phyloP scores from a whole-genome alignment of 129 eudicot species.

The Saposhnikovia divaricata region DNA sequence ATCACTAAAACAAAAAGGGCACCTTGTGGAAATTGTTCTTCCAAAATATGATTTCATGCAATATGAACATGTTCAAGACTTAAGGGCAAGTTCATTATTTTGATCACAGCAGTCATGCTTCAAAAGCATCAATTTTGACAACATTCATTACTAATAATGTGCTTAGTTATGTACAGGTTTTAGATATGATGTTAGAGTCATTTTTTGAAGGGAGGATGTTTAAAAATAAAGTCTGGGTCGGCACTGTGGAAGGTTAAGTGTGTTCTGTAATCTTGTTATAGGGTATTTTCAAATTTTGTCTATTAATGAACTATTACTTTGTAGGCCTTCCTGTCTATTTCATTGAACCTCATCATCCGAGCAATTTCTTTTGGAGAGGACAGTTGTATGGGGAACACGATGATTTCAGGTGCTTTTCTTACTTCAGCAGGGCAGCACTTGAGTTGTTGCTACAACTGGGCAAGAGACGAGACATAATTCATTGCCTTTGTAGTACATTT shows the following conservation, averaged over 20 bases:
- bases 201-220: slow-evolving; percentile 77
- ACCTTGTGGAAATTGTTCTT: slow-evolving; percentile 81
- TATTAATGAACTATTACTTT: slow-evolving; percentile 9
- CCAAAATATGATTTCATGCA: slow-evolving; percentile 96
- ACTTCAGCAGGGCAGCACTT: no score
- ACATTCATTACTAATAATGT: slow-evolving; percentile 6
- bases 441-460: slow-evolving; percentile 87
- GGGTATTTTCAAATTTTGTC: background rate
- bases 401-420: slow-evolving; percentile 80
- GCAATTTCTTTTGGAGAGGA: slow-evolving; percentile 90
- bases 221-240: slow-evolving; percentile 88
- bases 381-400: slow-evolving; percentile 84
- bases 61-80: slow-evolving; percentile 54
- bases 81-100: slow-evolving; percentile 41
- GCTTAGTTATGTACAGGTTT: slow-evolving; percentile 40
- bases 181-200: slow-evolving; percentile 74
- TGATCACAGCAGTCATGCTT: background rate
- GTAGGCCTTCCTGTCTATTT: slow-evolving; percentile 95
- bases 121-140: slow-evolving; percentile 1
- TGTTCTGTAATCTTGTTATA: slow-evolving; percentile 9
- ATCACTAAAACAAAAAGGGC: slow-evolving; percentile 88
- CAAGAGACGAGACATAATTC: slow-evolving; percentile 90
- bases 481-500: no score
- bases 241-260: slow-evolving; percentile 83
- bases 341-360: slow-evolving; percentile 94